A percentile compares a stretch with the other conserved stretches of the same genome.
phyloP scores from a whole-genome alignment of 495 filamentous ascomycete genomes.

The Astrothelium macrocarpum region DNA sequence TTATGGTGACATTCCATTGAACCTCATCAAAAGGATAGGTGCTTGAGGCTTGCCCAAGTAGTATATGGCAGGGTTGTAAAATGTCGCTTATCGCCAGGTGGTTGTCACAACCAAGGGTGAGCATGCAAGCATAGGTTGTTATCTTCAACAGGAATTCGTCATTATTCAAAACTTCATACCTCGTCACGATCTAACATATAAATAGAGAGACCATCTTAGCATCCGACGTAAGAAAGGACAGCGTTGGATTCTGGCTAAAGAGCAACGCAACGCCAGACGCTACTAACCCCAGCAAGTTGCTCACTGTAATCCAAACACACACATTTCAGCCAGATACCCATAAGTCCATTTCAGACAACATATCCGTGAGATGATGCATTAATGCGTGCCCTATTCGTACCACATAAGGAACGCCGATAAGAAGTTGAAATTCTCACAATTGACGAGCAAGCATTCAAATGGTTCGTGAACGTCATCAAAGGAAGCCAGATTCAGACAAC shows the following conservation, averaged over 20 bases:
- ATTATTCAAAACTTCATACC: neutral
- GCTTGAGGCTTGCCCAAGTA: too few species aligned
- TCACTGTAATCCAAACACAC: neutral
- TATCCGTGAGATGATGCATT: neutral
- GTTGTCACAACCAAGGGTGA: too few species aligned
- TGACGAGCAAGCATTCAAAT: too few species aligned
- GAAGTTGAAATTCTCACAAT: too few species aligned
- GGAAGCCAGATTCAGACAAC: conserved; percentile 65
- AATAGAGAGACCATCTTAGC: neutral
- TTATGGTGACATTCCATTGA: too few species aligned
- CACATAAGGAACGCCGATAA: too few species aligned
- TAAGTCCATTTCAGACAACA: neutral
- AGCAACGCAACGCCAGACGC: neutral
- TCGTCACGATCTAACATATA: neutral
- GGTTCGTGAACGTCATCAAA: conserved; percentile 36
- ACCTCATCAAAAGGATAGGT: too few species aligned
- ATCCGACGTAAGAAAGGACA: neutral
- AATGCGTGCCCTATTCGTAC: too few species aligned
- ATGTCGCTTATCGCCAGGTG: too few species aligned
- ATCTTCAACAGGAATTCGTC: too few species aligned
- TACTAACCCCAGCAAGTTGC: neutral
- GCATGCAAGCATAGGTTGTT: too few species aligned
- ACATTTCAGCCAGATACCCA: neutral
- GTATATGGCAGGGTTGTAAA: too few species aligned
- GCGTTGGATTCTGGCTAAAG: neutral